Percentiles rank a stretch among this genome's conserved stretches.
Evolutionary conservation across 306 rosid genomes (phyloP).

Genomic region (Quillaja saponaria): DNA sequence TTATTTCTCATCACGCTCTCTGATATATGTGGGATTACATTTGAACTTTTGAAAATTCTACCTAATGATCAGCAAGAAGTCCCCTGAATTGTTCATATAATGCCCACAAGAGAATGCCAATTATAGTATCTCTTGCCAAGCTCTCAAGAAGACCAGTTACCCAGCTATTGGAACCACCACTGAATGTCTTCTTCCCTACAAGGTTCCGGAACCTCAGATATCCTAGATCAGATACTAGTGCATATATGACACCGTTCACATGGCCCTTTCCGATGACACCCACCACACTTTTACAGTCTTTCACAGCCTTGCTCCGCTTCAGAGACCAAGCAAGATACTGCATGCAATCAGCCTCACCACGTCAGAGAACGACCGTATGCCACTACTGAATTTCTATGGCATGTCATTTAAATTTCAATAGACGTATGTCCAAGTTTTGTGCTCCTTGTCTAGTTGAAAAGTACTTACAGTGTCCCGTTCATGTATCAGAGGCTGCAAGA

Average conservation of each 20-base stretch:
- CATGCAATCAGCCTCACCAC: too few relatives aligned
- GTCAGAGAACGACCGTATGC: too few relatives aligned
- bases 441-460: neutral
- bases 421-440: too few relatives aligned
- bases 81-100: constrained; percentile 60
- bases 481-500: constrained; percentile 80
- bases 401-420: too few relatives aligned
- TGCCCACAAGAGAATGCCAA: constrained; percentile 73
- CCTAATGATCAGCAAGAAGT: neutral
- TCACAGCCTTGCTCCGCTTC: constrained; percentile 91
- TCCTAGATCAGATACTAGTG: constrained; percentile 64
- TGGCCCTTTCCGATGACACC: constrained; percentile 94
- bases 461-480: constrained; percentile 83
- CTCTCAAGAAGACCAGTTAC: constrained; percentile 44
- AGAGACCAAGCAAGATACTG: constrained; percentile 94
- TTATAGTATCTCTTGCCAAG: constrained; percentile 65
- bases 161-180: constrained; percentile 39
- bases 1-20: too few relatives aligned
- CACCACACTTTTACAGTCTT: constrained; percentile 74
- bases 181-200: constrained; percentile 47
- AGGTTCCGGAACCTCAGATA: constrained; percentile 72
- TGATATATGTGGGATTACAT: too few relatives aligned
- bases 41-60: neutral
- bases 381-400: too few relatives aligned
- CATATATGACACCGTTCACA: constrained; percentile 80